These are phyloP conservation scores for Colletotrichum trifolii DNA, from an alignment of 2,329 filamentous ascomycete species.

Conservation along the genomic window DNA sequence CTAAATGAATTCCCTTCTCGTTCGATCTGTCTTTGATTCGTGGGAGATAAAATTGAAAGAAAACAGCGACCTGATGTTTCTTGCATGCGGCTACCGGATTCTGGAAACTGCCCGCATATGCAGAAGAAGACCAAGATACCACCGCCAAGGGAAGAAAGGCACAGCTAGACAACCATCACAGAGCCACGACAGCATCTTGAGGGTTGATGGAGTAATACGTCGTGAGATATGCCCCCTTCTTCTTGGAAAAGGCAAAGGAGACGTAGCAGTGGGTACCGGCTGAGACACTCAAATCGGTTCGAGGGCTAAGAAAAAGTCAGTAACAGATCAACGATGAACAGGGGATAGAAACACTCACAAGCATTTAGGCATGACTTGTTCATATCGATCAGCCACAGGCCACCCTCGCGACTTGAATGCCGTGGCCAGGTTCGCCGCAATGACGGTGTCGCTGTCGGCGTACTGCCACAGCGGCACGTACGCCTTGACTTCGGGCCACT, in stretches of 20 bases:
- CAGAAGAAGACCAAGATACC: no score
- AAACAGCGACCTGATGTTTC: no score
- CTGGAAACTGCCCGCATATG: no score
- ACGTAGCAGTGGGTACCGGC: constrained; percentile 37
- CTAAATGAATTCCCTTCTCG: no score
- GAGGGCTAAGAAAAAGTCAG: constrained; percentile 29
- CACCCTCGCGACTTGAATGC: constrained; percentile 32
- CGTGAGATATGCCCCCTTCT: constrained; percentile 38
- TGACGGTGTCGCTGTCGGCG: constrained; percentile 32
- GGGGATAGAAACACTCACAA: constrained; percentile 28
- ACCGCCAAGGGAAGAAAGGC: no score
- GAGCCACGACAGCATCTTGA: constrained; percentile 21
- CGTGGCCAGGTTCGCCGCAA: constrained; percentile 32
- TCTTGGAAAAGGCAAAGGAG: constrained; percentile 37
- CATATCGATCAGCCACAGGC: constrained; percentile 34
- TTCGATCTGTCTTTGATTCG: no score
- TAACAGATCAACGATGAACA: not conserved
- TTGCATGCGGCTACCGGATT: no score
- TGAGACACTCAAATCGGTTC: constrained; percentile 17
- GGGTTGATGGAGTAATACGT: constrained; percentile 39
- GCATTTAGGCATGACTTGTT: constrained; percentile 23
- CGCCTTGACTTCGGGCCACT: constrained; percentile 40
- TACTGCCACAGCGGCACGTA: constrained; percentile 44
- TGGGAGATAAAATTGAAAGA: no score
- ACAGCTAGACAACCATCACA: not conserved